Evolutionary conservation across 2,329 filamentous ascomycete genomes (phyloP), one percentile per base, ranked within the genome.

Genomic region (Aplosporella prunicola): DNA sequence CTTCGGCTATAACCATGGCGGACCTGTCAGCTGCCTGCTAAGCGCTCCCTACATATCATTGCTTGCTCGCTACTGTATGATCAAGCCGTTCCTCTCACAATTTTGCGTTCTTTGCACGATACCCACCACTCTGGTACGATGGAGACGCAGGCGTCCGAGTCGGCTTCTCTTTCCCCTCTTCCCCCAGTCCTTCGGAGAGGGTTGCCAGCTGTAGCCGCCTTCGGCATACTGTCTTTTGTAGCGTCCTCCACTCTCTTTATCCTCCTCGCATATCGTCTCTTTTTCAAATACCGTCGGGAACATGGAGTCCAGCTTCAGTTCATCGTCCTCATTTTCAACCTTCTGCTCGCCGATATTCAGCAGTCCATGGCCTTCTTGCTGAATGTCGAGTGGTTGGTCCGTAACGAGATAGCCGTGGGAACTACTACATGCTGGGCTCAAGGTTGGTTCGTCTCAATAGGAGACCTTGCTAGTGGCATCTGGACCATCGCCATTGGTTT

Each of bases 381-480:
- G 32, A 81, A 78, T 43, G 67, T 69, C 4, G 61, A 69, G 23
- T 80, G 78, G 71, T 60, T 81, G 5, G 53, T 57, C 1, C 52
- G 61, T 10, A 64, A 79, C 51, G 64, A 61, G 0, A 68, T 83
- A 11, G 48, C 67, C 2, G 72, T 77, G 1, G 66, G 66, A 2
- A 69, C 68, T 0, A 47, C 63, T 2, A 62, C 70, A 5, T 84
- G 80, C 57, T 71, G 70, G 47, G 69, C 69, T 0, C 80, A 85
- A 54, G 80, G 78, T n/a, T 77, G 78, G 62, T 74, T 83, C 32
- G 63, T 83, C 3, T 79, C 76, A 4, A 73, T 71, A 0, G 80
- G 80, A 20, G 78, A 82, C 50, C 50, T 84, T 37, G 68, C 76
- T 0, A 78, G 74, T 16, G 80, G 76, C 43, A 69, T 79, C 36